Evolutionary conservation across 768 basidiomycete genomes (phyloP), one percentile per base, ranked within the genome.

Genomic region (Termitomyces sp.): DNA sequence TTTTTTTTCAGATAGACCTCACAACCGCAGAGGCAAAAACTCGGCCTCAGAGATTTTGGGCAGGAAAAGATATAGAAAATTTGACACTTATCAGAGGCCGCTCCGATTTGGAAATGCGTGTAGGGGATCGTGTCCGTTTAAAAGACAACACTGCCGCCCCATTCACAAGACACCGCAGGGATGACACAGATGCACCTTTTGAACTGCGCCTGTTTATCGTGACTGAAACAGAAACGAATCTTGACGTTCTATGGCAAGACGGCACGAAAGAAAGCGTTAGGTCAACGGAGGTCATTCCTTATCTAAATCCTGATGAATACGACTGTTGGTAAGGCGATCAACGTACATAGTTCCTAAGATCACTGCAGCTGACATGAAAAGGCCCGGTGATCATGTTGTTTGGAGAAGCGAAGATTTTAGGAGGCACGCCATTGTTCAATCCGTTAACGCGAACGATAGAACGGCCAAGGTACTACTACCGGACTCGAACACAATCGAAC

Each of bases 371-470:
- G 64, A 53, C 55, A 55, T 54, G 49, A 51, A 20, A 55, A 93
- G 92, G 93, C 95, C 95, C 5, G 95, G 95, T 18, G 93, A 98
- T 67, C 86, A 92, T 71, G 88, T 95, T 14, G 64, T 93, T 18
- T 94, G 90, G 86, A 88, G 88, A 66, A 83, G 78, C 36, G 94
- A 94, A 72, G 85, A 85, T 55, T 77, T 77, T 63, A 78, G 77
- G 58, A 81, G 82, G 46, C 76, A 84, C 48, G 92, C 87, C 10
- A 80, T 95, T 60, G 86, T 95, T 32, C 93, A 93, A 69, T 82
- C 79, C 28, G 91, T 93, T 46, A 83, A 91, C 68, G 84, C 88
- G 3, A 68, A 67, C 16, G 85, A 91, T 47, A 79, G 93, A 54
- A 91, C 87, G 6, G 89, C 91, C 14, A 74, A 75, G 56, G 77